A percentile compares a stretch with the other conserved stretches of the same genome.
Evolutionary conservation across 495 filamentous ascomycete species (phyloP).

Genomic region (Talaromyces thailandensis): DNA sequence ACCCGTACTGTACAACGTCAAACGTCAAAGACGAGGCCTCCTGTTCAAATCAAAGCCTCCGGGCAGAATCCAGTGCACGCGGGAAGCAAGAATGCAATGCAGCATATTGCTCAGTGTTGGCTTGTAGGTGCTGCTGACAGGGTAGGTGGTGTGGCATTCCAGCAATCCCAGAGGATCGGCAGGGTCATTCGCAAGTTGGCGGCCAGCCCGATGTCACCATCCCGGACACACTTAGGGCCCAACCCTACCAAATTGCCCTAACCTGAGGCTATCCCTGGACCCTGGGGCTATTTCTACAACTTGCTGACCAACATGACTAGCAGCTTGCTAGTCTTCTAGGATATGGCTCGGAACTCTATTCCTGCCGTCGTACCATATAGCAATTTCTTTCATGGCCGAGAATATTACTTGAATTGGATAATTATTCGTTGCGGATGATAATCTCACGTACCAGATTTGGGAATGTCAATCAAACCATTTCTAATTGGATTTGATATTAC

Average conservation of each 20-base stretch:
- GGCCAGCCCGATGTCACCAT: background rate
- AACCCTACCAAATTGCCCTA: background rate
- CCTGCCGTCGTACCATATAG: background rate
- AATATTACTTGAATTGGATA: background rate
- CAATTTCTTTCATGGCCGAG: background rate
- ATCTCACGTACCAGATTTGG: background rate
- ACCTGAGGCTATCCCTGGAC: background rate
- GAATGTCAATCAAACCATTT: too few species aligned
- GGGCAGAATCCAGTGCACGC: background rate
- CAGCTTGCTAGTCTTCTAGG: background rate
- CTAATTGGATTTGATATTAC: too few species aligned
- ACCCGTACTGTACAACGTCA: background rate
- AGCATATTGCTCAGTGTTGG: background rate
- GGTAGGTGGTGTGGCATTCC: background rate
- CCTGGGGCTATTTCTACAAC: background rate
- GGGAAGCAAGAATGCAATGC: background rate
- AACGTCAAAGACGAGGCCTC: background rate
- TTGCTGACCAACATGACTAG: background rate
- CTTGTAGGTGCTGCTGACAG: background rate
- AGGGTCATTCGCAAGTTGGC: background rate
- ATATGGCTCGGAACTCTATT: background rate
- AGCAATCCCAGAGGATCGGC: background rate
- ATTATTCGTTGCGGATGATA: background rate
- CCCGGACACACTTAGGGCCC: background rate
- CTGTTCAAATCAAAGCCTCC: background rate